Evolutionary conservation across 1,139 yeast species (phyloP), one percentile per base, ranked within the genome.

Genomic region (Tardiomyces depauwii): DNA sequence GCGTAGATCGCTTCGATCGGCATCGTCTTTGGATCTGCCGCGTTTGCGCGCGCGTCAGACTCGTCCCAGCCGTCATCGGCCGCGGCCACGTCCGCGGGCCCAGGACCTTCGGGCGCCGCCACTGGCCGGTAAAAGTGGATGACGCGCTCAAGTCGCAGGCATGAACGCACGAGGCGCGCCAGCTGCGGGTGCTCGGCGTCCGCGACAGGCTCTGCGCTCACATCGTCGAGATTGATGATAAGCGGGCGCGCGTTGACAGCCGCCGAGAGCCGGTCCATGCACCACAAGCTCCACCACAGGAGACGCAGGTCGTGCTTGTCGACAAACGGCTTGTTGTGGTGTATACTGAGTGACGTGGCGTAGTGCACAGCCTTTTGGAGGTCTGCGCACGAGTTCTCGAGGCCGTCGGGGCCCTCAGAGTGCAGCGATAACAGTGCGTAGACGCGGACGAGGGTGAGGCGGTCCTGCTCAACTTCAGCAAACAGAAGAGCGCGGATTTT

Each of bases 391-490:
- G 66, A 60, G 46, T 67, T 65, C 45, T 70, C 73, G 41, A 62
- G 59, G 2, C 74, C 74, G 42, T 61, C 64, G 2, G 67, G 66
- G 2, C 67, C 67, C 46, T 64, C 66, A 5, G 63, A 53, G 42
- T 62, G 64, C 21, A 62, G 45, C 27, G 61, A 56, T 12, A 57
- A 44, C 41, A 64, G 60, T 5, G 64, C 64, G 46, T 67, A 64
- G 2, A 66, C 64, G 4, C 70, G 59, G 28, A 69, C 63, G 30
- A 70, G 52, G 1, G 70, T 61, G 45, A 69, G 56, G 43, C 70
- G 58, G 44, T 70, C 73, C 39, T 64, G 66, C 47, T 69, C 73
- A 14, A 71, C 71, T 41, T 69, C 63, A n/a, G 71, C 69, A 33
- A 64, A 70, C 45, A 70, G 54, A 18, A 70, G 55, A 16, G 72